Conservation (phyloP, 345 rosid species). For the Gossypium anomalum region DNA sequence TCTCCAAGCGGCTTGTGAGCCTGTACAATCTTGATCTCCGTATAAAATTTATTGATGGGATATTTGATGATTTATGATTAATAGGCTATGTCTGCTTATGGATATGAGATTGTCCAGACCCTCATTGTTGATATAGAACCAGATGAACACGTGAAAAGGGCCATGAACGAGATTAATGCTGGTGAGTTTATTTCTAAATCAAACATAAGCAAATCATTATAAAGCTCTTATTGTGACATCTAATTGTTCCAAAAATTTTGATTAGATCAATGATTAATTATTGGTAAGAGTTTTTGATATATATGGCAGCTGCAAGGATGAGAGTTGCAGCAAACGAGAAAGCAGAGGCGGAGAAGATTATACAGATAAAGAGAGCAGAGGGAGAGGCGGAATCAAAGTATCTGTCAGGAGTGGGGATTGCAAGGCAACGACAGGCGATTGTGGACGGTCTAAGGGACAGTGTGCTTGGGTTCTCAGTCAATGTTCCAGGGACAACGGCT, state of each 20-base stretch:
- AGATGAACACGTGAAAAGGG: slow-evolving; percentile 66
- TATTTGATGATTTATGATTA: not conserved
- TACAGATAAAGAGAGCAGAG: slow-evolving; percentile 53
- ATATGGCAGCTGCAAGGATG: slow-evolving; percentile 40
- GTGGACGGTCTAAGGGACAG: slow-evolving; percentile 42
- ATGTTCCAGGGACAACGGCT: slow-evolving; percentile 10
- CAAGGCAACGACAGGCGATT: slow-evolving; percentile 49
- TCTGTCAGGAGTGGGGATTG: slow-evolving; percentile 46
- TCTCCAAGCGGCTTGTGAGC: no score
- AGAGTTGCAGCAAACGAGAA: slow-evolving; percentile 46
- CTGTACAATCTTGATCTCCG: no score
- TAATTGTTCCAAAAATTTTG: no score
- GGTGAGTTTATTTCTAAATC: slow-evolving; percentile 25
- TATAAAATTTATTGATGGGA: no score
- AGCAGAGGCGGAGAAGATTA: slow-evolving; percentile 53
- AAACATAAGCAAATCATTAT: no score
- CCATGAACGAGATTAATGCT: slow-evolving; percentile 78
- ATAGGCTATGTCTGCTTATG: slow-evolving; percentile 77
- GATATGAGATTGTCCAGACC: slow-evolving; percentile 74
- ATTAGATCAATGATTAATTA: no score
- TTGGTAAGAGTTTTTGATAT: no score
- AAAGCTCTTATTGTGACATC: no score
- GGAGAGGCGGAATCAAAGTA: slow-evolving; percentile 51
- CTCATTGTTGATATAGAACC: slow-evolving; percentile 79
- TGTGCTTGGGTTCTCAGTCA: slow-evolving; percentile 15